Percentiles rank a stretch among this genome's conserved stretches.
Conservation (phyloP, 129 eudicot species). For the Calendula officinalis region DNA sequence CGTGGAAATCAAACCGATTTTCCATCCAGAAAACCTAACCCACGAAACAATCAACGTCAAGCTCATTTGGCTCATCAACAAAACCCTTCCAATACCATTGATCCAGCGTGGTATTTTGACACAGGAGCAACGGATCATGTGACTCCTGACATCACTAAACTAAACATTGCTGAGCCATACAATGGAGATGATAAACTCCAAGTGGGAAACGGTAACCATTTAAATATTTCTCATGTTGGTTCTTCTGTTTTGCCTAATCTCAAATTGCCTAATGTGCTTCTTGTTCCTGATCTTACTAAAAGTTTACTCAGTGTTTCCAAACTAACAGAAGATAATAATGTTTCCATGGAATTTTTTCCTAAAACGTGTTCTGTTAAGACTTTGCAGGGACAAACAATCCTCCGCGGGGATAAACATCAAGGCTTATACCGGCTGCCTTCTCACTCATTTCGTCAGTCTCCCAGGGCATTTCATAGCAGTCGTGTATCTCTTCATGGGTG, state of each 20-base stretch:
- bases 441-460: neutral
- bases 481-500: neutral
- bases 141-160: neutral
- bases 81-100: neutral
- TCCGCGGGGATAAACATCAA: neutral
- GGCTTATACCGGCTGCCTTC: neutral
- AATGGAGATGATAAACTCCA: neutral
- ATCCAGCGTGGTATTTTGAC: constrained; percentile 4
- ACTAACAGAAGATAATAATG: neutral
- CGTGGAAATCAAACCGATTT: neutral
- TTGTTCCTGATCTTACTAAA: neutral
- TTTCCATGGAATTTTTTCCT: neutral
- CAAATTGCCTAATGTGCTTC: neutral
- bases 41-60: neutral
- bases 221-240: neutral
- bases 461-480: neutral
- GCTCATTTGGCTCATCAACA: neutral
- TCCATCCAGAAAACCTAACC: neutral
- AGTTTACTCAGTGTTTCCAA: neutral
- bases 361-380: neutral
- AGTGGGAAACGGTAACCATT: constrained; percentile 2
- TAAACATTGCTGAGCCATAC: neutral
- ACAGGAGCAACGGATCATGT: neutral
- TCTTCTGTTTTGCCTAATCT: neutral
- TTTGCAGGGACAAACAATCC: neutral